These are phyloP conservation scores for Globisporangium sylvaticum DNA, from an alignment of 352 stramenopile genomes.

Conservation along the genomic window DNA sequence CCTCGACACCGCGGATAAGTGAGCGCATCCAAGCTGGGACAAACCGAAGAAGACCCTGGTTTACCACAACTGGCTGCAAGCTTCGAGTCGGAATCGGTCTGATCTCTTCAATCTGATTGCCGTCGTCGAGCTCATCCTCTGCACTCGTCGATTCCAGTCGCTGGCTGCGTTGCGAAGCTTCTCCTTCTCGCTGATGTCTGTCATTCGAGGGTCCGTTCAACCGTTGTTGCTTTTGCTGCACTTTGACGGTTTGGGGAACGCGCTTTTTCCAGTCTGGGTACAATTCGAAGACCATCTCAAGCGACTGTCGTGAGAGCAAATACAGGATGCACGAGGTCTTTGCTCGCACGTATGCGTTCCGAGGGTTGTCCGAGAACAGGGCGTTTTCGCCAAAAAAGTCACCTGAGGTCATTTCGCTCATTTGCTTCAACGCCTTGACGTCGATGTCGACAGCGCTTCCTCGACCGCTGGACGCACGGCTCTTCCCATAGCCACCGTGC, in stretches of 20 bases:
- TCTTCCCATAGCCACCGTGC: background rate
- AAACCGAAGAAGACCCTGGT: background rate
- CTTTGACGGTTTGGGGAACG: slow-evolving; percentile 40
- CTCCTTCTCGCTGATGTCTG: background rate
- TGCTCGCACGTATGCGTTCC: slow-evolving; percentile 35
- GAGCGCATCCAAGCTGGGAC: slow-evolving; percentile 7
- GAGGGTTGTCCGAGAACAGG: slow-evolving; percentile 31
- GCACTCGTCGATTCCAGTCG: background rate
- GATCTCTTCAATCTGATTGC: slow-evolving; percentile 5
- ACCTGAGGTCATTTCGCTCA: slow-evolving; percentile 34
- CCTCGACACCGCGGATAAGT: slow-evolving; percentile 24
- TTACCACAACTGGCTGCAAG: background rate
- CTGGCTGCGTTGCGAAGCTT: background rate
- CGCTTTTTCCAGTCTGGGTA: slow-evolving; percentile 47
- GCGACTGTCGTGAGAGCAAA: slow-evolving; percentile 32
- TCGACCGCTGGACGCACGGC: background rate
- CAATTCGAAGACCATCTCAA: slow-evolving; percentile 47
- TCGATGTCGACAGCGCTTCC: slow-evolving; percentile 4
- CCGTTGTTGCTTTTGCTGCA: slow-evolving; percentile 41
- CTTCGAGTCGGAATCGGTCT: background rate
- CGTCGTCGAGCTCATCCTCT: background rate
- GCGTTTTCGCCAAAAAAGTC: slow-evolving; percentile 42
- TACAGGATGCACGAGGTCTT: slow-evolving; percentile 51
- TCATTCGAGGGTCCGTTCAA: slow-evolving; percentile 16
- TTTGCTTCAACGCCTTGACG: slow-evolving; percentile 19